Evolutionary conservation across 176 grass and related monocot species (phyloP).

Genomic region (Juncus inflexus): DNA sequence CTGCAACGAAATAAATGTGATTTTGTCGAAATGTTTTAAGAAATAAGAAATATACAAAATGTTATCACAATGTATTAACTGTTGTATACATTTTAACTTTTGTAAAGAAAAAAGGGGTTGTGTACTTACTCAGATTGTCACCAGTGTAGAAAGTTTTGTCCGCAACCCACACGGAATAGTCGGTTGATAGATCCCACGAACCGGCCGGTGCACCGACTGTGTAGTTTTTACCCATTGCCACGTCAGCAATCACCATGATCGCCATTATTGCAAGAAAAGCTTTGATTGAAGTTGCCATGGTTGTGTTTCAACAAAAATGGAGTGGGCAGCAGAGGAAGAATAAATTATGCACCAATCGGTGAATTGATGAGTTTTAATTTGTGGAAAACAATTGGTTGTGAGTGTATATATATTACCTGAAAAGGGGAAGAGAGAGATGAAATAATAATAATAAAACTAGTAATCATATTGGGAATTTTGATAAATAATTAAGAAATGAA

Average conservation of each 20-base stretch:
- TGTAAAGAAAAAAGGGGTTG: not conserved
- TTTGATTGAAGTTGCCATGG: slow-evolving; percentile 20
- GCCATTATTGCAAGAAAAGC: slow-evolving; percentile 14
- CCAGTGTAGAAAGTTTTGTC: not conserved
- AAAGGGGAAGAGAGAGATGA: not conserved
- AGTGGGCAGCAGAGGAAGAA: slow-evolving; percentile 14
- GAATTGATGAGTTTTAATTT: not conserved
- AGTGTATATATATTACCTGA: slow-evolving; percentile 13
- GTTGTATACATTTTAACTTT: too few species aligned
- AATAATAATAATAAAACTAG: slow-evolving; percentile 8
- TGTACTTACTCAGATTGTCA: slow-evolving; percentile 25
- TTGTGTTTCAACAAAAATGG: not conserved
- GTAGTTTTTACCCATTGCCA: slow-evolving; percentile 12
- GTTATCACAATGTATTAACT: too few species aligned
- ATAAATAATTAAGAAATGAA: slow-evolving; percentile 7
- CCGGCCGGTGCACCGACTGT: slow-evolving; percentile 1
- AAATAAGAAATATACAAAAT: slow-evolving; percentile 1
- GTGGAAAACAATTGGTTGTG: not conserved
- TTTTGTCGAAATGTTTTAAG: not conserved
- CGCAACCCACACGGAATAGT: slow-evolving; percentile 18
- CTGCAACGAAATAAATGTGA: not conserved
- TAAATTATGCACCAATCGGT: not conserved
- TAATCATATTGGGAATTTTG: not conserved
- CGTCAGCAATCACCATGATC: slow-evolving; percentile 6
- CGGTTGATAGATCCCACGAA: not conserved